A percentile compares a stretch with the other conserved stretches of the same genome.
phyloP scores from a whole-genome alignment of 176 grass and related monocot genomes.

The Musa troglodytarum region DNA sequence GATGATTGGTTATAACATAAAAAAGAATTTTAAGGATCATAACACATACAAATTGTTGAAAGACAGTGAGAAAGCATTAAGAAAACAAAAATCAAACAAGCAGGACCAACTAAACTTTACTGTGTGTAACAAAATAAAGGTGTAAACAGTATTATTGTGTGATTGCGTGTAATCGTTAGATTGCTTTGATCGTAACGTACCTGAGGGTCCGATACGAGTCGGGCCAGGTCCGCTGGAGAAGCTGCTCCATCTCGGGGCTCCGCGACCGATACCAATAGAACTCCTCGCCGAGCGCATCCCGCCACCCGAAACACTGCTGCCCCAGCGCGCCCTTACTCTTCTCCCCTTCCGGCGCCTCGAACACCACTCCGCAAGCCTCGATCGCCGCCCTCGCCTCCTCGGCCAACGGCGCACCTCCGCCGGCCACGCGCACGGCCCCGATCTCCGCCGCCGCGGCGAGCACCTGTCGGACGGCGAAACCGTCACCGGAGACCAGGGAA shows the following conservation, averaged over 20 bases:
- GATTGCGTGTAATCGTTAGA: neutral
- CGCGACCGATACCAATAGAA: constrained; percentile 41
- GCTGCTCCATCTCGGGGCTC: constrained; percentile 23
- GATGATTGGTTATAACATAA: no score
- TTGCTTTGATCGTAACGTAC: constrained; percentile 3
- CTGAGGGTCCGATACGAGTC: constrained; percentile 46
- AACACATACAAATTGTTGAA: no score
- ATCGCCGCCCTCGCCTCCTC: constrained; percentile 32
- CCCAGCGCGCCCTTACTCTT: constrained; percentile 32
- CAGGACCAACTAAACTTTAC: no score
- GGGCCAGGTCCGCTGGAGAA: constrained; percentile 24
- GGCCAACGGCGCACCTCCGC: constrained; percentile 8
- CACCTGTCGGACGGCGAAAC: neutral
- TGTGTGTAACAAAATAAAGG: no score
- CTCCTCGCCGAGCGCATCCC: constrained; percentile 37
- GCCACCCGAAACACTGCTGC: constrained; percentile 29
- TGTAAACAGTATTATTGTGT: no score
- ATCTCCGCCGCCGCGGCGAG: constrained; percentile 16
- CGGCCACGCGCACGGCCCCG: constrained; percentile 41
- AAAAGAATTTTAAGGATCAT: no score
- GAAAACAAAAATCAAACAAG: no score
- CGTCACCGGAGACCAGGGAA: constrained; percentile 11
- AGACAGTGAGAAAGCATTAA: no score
- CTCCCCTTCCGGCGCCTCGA: constrained; percentile 29
- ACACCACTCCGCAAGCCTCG: constrained; percentile 25